Percentiles rank a stretch among this genome's conserved stretches.
Conservation (phyloP, 345 rosid species). For the Pelargonium nanum region DNA sequence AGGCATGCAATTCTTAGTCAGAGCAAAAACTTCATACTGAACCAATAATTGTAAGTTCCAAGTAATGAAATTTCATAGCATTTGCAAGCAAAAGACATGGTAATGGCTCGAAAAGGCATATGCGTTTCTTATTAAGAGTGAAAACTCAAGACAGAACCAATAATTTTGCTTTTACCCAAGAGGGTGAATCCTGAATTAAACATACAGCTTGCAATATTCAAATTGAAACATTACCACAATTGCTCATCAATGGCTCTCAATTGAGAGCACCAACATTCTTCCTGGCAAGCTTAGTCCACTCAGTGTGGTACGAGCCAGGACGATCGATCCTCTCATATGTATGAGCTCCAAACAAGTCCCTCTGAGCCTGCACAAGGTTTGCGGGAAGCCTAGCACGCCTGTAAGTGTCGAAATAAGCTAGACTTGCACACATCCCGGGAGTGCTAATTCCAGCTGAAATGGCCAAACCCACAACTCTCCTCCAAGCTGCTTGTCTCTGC, state of each 20-base stretch:
- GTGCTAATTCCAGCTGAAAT: background rate
- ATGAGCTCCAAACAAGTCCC: conserved; percentile 25
- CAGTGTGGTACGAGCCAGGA: conserved; percentile 23
- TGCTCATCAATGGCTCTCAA: background rate
- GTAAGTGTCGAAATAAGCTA: conserved; percentile 28
- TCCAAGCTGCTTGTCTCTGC: conserved; percentile 24
- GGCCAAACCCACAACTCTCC: background rate
- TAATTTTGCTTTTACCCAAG: background rate
- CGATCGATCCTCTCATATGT: conserved; percentile 19
- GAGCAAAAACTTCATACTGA: too few relatives aligned
- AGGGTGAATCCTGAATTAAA: background rate
- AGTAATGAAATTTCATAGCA: too few relatives aligned
- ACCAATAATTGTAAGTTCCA: too few relatives aligned
- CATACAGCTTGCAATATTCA: background rate
- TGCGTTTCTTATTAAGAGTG: background rate
- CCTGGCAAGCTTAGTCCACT: conserved; percentile 23
- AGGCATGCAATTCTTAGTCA: too few relatives aligned
- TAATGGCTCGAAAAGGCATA: background rate
- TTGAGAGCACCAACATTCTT: background rate
- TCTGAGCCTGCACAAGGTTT: conserved; percentile 22
- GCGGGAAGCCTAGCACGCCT: conserved; percentile 24
- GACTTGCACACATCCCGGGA: conserved; percentile 1
- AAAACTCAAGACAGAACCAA: background rate
- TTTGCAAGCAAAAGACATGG: too few relatives aligned
- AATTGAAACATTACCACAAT: background rate